Base-by-base conservation (phyloP, 768 basidiomycete genomes). In the Zangia roseola region DNA sequence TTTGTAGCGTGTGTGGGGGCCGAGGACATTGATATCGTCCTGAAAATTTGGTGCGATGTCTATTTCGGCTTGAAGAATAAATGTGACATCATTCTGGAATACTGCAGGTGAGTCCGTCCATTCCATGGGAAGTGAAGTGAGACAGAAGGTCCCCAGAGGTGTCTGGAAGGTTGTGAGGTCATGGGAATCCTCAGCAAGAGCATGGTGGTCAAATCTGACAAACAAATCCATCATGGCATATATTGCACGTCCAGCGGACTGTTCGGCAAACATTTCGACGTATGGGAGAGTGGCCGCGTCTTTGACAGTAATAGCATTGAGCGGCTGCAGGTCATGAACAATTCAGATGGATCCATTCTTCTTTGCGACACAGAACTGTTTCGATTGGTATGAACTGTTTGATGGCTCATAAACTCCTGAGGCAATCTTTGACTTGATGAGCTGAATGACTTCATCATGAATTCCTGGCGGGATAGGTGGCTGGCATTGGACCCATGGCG, bases 81-180 rank as follows among this genome's bases (percentile, higher is more conserved):
- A 69, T 0, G 65, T 63, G 5, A 75, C 59, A 52, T 74, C 63
- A 20, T 68, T 70, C 30, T 77, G 72, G 35, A 76, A 70, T 2
- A 74, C 69, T 0, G 65, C 63, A 0, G 69, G 65, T 0, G 71
- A 74, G 28, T 76, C 73, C 0, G 72, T 76, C 45, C 59, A 76
- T 0, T 75, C 77, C 70, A 72, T 72, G 0, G 75, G 76, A 0
- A 77, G 47, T 0, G 59, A 57, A 0, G 61, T 62, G 0, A 75
- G 60, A 1, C 60, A 56, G 0, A 72, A 46, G 0, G 65, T 55
- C 5, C 73, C 71, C 2, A 73, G 61, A 0, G 73, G 74, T 0
- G 71, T 73, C 49, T 73, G 67, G 57, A 77, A 78, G 0, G 71
- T 72, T 0, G 75, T 77, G n/a, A 72, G 54, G 36, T 77, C 72